A percentile compares a stretch with the other conserved stretches of the same genome.
These are phyloP conservation scores for Phytopythium sindhum DNA, from an alignment of 352 stramenopile genomes.

Conservation along the genomic window DNA sequence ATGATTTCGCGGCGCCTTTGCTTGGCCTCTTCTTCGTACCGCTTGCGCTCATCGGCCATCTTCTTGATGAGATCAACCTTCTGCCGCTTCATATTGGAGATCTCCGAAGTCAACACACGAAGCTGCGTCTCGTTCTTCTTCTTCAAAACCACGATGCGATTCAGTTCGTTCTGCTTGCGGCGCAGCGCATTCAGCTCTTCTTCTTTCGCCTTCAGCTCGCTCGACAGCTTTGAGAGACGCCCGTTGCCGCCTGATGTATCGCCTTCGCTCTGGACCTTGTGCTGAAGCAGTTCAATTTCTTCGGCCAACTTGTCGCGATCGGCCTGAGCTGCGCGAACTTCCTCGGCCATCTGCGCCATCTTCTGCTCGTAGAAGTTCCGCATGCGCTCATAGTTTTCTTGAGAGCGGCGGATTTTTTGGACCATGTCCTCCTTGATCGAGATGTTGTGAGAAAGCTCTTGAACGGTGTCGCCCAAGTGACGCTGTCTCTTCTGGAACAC, in stretches of 20 bases:
- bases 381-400: conserved; percentile 83
- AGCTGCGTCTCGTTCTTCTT: conserved; percentile 88
- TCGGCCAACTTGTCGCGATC: conserved; percentile 73
- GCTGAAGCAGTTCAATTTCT: conserved; percentile 71
- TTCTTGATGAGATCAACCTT: conserved; percentile 89
- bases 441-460: conserved; percentile 80
- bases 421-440: conserved; percentile 85
- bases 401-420: conserved; percentile 67
- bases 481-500: conserved; percentile 81
- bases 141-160: conserved; percentile 77
- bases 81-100: conserved; percentile 85
- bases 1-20: conserved; percentile 75
- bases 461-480: conserved; percentile 73
- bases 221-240: conserved; percentile 61
- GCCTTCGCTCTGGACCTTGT: conserved; percentile 55
- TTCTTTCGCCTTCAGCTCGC: conserved; percentile 79
- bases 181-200: conserved; percentile 60
- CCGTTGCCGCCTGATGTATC: conserved; percentile 48
- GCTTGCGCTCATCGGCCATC: conserved; percentile 83
- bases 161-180: conserved; percentile 84
- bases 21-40: conserved; percentile 81
- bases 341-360: conserved; percentile 79
- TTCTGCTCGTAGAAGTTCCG: conserved; percentile 84
- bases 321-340: conserved; percentile 54
- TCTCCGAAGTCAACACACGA: conserved; percentile 73